Evolutionary conservation across 2,329 filamentous ascomycete genomes (phyloP).

Genomic region (Neodidymelliopsis sp.): DNA sequence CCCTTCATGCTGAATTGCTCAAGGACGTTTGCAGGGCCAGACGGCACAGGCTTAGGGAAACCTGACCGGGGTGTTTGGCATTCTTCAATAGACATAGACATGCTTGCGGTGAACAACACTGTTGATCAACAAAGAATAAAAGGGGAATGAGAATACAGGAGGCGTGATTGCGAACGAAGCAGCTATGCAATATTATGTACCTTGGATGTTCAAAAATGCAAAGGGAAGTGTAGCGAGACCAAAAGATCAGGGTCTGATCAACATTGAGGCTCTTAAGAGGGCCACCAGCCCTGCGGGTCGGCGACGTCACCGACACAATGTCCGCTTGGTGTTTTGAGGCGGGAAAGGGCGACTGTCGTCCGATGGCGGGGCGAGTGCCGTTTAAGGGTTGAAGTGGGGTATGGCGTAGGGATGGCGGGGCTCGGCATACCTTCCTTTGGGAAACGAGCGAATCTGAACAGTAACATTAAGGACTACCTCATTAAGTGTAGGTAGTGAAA

Average conservation of each 20-base stretch:
- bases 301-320: slow-evolving; percentile 23
- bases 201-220: background rate
- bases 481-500: too few species aligned
- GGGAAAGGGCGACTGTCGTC: slow-evolving; percentile 27
- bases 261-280: slow-evolving; percentile 9
- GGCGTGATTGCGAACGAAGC: background rate
- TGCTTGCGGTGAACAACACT: slow-evolving; percentile 33
- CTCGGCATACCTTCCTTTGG: slow-evolving; percentile 29
- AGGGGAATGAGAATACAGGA: too few species aligned
- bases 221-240: background rate
- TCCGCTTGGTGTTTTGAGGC: slow-evolving; percentile 31
- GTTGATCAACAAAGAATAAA: too few species aligned
- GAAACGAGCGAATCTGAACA: too few species aligned
- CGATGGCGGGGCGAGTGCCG: slow-evolving; percentile 18
- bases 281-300: slow-evolving; percentile 11
- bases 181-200: background rate
- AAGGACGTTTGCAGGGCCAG: slow-evolving; percentile 39
- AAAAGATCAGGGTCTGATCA: background rate
- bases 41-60: slow-evolving; percentile 36
- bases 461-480: too few species aligned
- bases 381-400: slow-evolving; percentile 15
- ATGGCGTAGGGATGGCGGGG: slow-evolving; percentile 2
- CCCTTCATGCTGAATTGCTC: slow-evolving; percentile 46
- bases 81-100: slow-evolving; percentile 48
- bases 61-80: slow-evolving; percentile 32